phyloP scores from a whole-genome alignment of 805 yeast species.

The Myxozyma lipomycoides region DNA sequence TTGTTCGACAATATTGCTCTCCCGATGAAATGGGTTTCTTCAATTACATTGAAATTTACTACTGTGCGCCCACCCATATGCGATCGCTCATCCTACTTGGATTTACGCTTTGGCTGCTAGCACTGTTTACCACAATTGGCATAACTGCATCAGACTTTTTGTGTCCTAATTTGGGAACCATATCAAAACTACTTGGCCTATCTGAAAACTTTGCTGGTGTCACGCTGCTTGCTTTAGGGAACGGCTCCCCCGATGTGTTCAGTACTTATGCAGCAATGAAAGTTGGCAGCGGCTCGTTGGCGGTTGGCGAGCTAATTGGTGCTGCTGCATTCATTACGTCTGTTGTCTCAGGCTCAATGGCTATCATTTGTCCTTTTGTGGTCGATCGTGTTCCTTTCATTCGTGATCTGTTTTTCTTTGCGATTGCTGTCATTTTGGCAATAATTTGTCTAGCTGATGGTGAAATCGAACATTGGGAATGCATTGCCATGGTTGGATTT shows the following conservation, averaged over 20 bases:
- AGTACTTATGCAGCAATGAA: constrained; percentile 80
- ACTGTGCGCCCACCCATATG: constrained; percentile 20
- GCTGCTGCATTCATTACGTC: constrained; percentile 80
- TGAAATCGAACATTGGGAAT: constrained; percentile 50
- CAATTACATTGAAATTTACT: constrained; percentile 28
- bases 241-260: constrained; percentile 86
- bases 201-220: constrained; percentile 73
- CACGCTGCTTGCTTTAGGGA: constrained; percentile 84
- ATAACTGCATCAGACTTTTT: constrained; percentile 76
- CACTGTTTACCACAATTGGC: constrained; percentile 63
- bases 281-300: constrained; percentile 66
- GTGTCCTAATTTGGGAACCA: constrained; percentile 69
- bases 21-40: constrained; percentile 21
- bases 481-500: constrained; percentile 51
- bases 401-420: constrained; percentile 59
- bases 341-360: constrained; percentile 76
- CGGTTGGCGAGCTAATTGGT: constrained; percentile 87
- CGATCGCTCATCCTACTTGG: constrained; percentile 18
- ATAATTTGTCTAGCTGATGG: constrained; percentile 48
- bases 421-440: constrained; percentile 47
- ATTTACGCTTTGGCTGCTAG: constrained; percentile 35
- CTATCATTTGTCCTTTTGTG: constrained; percentile 59
- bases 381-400: constrained; percentile 48
- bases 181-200: constrained; percentile 58
- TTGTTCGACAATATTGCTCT: constrained; percentile 25